Evolutionary conservation across 768 basidiomycete species (phyloP).

Genomic region (Panaeolus cyanescens): DNA sequence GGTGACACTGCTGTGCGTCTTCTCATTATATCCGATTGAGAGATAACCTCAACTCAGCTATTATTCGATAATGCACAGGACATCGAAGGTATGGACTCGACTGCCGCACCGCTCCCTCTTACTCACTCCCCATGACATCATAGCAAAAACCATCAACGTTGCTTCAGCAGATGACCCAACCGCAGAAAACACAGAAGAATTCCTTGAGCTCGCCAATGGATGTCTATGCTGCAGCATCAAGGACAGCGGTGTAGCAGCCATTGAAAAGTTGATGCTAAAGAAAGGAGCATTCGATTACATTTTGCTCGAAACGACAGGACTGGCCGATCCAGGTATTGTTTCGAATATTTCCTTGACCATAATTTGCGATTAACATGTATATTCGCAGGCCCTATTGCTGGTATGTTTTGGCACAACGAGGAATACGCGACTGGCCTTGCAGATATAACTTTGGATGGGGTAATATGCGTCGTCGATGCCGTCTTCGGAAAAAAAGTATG

Average conservation of each 20-base stretch:
- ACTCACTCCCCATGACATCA: not conserved
- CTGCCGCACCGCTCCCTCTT: not conserved
- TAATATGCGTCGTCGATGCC: constrained; percentile 91
- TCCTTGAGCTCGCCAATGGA: constrained; percentile 93
- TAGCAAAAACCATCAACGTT: constrained; percentile 87
- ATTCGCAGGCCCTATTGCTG: constrained; percentile 73
- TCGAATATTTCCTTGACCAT: not conserved
- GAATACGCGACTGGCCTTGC: constrained; percentile 72
- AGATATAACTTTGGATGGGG: constrained; percentile 82
- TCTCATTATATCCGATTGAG: not conserved
- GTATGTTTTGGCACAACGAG: constrained; percentile 87
- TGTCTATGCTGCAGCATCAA: constrained; percentile 99
- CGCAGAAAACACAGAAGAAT: constrained; percentile 73
- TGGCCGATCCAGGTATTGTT: constrained; percentile 88
- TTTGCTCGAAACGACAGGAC: constrained; percentile 91
- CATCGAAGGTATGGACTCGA: constrained; percentile 66
- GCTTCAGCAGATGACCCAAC: constrained; percentile 64
- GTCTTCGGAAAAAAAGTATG: constrained; percentile 64
- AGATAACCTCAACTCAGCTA: constrained; percentile 1
- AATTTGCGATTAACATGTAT: not conserved
- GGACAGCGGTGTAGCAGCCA: constrained; percentile 89
- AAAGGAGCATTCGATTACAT: constrained; percentile 95
- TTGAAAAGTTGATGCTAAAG: constrained; percentile 86
- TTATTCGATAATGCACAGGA: constrained; percentile 50
- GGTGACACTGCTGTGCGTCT: constrained; percentile 87